These are phyloP conservation scores for Agaricus subrufescens DNA, from an alignment of 768 basidiomycete genomes.

Conservation along the genomic window DNA sequence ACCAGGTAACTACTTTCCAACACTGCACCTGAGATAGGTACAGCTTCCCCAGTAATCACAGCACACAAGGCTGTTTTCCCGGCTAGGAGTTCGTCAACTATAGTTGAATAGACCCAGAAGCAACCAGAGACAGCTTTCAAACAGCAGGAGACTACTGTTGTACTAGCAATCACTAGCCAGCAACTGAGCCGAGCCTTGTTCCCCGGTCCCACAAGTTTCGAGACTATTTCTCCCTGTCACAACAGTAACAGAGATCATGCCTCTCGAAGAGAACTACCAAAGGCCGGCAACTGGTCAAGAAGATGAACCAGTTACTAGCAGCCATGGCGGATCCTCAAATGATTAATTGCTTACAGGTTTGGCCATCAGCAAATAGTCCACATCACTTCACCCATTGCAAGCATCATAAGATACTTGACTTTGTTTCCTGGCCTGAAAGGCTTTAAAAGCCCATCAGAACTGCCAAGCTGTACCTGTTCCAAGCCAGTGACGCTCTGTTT, in stretches of 20 bases:
- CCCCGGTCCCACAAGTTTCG: slow-evolving; percentile 44
- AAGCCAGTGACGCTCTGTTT: slow-evolving; percentile 27
- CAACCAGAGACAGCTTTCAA: slow-evolving; percentile 12
- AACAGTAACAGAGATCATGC: slow-evolving; percentile 28
- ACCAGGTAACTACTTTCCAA: slow-evolving; percentile 68
- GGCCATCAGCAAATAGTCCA: slow-evolving; percentile 38
- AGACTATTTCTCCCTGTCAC: slow-evolving; percentile 22
- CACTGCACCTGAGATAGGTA: no score
- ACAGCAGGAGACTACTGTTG: not conserved
- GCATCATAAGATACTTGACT: slow-evolving; percentile 21
- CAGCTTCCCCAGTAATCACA: not conserved
- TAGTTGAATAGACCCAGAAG: not conserved
- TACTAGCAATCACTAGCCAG: slow-evolving; percentile 14
- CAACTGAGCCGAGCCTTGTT: slow-evolving; percentile 33
- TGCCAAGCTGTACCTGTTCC: slow-evolving; percentile 21
- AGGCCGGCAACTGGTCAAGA: slow-evolving; percentile 19
- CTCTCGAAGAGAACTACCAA: slow-evolving; percentile 33
- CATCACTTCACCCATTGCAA: slow-evolving; percentile 26
- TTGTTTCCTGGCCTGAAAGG: no score
- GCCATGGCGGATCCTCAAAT: slow-evolving; percentile 30
- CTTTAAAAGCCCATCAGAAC: no score
- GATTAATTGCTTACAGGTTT: slow-evolving; percentile 30
- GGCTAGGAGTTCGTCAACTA: slow-evolving; percentile 20
- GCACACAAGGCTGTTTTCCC: slow-evolving; percentile 15
- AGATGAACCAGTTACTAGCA: slow-evolving; percentile 18